These are phyloP conservation scores for Rhizophora apiculata DNA, from an alignment of 345 rosid genomes.

Conservation along the genomic window DNA sequence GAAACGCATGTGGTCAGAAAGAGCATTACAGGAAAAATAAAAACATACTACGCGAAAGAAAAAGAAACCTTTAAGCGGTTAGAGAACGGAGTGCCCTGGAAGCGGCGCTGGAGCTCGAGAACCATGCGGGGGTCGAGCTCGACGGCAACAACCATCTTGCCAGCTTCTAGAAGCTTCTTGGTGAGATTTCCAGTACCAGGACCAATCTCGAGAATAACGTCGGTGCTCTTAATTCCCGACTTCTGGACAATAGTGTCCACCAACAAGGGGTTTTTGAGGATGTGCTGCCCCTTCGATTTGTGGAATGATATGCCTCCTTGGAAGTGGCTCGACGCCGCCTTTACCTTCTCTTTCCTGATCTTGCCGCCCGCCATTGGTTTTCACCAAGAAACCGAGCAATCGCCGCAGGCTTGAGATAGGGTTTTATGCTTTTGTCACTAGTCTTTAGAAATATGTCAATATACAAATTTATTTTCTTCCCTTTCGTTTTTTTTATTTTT, in stretches of 20 bases:
- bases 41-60: background rate
- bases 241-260: slow-evolving; percentile 83
- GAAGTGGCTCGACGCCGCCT: slow-evolving; percentile 53
- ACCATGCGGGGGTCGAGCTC: slow-evolving; percentile 93
- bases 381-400: background rate
- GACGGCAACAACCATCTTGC: slow-evolving; percentile 74
- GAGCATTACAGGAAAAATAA: background rate
- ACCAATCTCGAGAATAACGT: slow-evolving; percentile 83
- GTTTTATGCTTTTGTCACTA: background rate
- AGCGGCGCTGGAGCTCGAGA: slow-evolving; percentile 85
- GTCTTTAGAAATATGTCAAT: too few species aligned
- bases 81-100: slow-evolving; percentile 72
- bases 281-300: slow-evolving; percentile 89
- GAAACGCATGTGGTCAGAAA: too few species aligned
- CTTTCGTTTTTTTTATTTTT: too few species aligned
- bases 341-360: slow-evolving; percentile 64
- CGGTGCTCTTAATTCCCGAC: slow-evolving; percentile 77
- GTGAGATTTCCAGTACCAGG: slow-evolving; percentile 96
- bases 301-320: slow-evolving; percentile 89
- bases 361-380: slow-evolving; percentile 76
- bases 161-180: slow-evolving; percentile 84
- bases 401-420: too few species aligned
- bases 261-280: slow-evolving; percentile 77
- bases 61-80: slow-evolving; percentile 49
- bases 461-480: too few species aligned